Conservation (phyloP, 2,329 filamentous ascomycete genomes). For the Fusarium sp. region DNA sequence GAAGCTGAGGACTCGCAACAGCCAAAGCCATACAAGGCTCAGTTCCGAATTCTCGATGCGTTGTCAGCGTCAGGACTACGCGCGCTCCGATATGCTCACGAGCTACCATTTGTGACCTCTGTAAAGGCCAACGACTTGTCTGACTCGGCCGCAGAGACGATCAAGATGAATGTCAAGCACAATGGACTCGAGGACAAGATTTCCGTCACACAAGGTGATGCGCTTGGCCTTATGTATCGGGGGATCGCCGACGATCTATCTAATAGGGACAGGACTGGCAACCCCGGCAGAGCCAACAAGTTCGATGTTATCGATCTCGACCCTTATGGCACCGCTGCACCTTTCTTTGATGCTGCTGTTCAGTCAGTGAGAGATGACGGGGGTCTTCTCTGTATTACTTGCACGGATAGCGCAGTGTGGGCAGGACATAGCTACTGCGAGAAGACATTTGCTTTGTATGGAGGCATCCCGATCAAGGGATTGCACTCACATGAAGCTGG, state of each 20-base stretch:
- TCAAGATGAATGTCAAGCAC: slow-evolving; percentile 83
- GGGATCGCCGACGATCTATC: slow-evolving; percentile 64
- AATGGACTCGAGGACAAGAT: slow-evolving; percentile 78
- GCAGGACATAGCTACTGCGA: slow-evolving; percentile 93
- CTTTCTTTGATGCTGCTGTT: slow-evolving; percentile 89
- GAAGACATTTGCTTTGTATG: slow-evolving; percentile 93
- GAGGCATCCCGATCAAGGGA: slow-evolving; percentile 85
- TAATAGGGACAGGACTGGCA: slow-evolving; percentile 51
- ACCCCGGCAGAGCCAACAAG: slow-evolving; percentile 55
- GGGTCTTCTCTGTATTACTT: slow-evolving; percentile 91
- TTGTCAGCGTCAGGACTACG: slow-evolving; percentile 92
- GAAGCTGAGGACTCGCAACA: slow-evolving; percentile 29
- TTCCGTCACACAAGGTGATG: slow-evolving; percentile 78
- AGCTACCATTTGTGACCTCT: slow-evolving; percentile 82
- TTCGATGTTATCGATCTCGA: slow-evolving; percentile 98
- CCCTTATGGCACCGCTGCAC: slow-evolving; percentile 91
- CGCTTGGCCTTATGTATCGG: slow-evolving; percentile 89
- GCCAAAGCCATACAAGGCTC: slow-evolving; percentile 48
- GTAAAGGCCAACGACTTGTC: slow-evolving; percentile 93
- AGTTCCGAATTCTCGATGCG: slow-evolving; percentile 90
- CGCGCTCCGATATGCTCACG: slow-evolving; percentile 88
- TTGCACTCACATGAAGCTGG: slow-evolving; percentile 88
- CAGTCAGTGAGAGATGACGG: slow-evolving; percentile 85
- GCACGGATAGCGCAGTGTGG: slow-evolving; percentile 95
- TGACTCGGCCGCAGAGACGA: slow-evolving; percentile 76